phyloP scores from a whole-genome alignment of 257 asterid genomes.

The Galeopsis tetrahit region DNA sequence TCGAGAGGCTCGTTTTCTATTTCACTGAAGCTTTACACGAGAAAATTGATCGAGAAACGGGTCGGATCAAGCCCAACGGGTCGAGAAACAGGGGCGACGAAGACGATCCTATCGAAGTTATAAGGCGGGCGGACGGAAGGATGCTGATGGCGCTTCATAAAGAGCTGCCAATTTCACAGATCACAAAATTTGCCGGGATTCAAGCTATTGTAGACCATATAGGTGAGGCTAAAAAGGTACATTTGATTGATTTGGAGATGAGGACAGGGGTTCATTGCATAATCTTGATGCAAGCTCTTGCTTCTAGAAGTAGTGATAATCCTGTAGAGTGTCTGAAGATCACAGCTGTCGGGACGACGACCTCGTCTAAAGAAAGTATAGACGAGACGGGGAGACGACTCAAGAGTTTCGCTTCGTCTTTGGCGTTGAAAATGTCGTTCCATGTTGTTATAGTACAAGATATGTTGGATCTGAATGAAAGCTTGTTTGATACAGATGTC shows the following conservation, averaged over 20 bases:
- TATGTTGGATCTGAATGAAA: constrained; percentile 40
- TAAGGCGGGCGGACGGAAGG: neutral
- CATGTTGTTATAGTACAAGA: constrained; percentile 53
- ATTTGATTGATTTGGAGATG: constrained; percentile 57
- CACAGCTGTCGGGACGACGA: constrained; percentile 53
- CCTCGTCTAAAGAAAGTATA: constrained; percentile 36
- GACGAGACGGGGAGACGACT: constrained; percentile 55
- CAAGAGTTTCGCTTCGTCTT: constrained; percentile 50
- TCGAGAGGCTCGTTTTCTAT: constrained; percentile 48
- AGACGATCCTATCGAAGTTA: neutral
- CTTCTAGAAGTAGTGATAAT: constrained; percentile 30
- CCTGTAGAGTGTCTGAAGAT: constrained; percentile 55
- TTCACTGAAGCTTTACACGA: constrained; percentile 58
- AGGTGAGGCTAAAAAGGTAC: constrained; percentile 49
- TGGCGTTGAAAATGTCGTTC: constrained; percentile 48
- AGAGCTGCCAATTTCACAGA: constrained; percentile 49
- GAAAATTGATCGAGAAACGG: constrained; percentile 54
- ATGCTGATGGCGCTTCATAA: constrained; percentile 42
- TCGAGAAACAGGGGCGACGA: constrained; percentile 28
- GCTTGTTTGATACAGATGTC: constrained; percentile 31
- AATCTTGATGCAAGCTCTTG: constrained; percentile 72
- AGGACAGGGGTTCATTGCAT: constrained; percentile 55
- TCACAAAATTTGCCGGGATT: constrained; percentile 52
- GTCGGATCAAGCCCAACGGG: constrained; percentile 28
- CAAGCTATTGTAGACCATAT: constrained; percentile 59